phyloP scores from a whole-genome alignment of 768 basidiomycete species.

The Hypholoma sublateritium region DNA sequence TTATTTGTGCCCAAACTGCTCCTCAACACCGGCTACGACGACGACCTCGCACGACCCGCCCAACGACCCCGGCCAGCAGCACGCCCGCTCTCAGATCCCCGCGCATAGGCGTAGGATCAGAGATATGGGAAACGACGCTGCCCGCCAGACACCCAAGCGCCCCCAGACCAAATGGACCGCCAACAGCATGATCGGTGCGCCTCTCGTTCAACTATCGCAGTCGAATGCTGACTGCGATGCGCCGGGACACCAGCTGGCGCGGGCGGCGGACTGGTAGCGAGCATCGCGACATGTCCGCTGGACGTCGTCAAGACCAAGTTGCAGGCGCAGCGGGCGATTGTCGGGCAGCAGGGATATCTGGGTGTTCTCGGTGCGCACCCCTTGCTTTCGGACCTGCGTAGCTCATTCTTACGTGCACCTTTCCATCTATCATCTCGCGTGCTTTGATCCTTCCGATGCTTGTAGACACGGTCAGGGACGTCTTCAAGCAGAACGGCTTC shows the following conservation, averaged over 20 bases:
- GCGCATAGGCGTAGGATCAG: constrained; percentile 59
- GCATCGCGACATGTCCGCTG: constrained; percentile 92
- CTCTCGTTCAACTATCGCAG: not conserved
- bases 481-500: constrained; percentile 67
- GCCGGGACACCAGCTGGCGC: constrained; percentile 69
- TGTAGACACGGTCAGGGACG: constrained; percentile 40
- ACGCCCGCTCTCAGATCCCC: constrained; percentile 34
- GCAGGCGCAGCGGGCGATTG: constrained; percentile 84
- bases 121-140: constrained; percentile 57
- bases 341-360: constrained; percentile 71
- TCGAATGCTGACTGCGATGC: not conserved
- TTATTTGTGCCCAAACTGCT: not conserved
- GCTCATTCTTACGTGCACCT: not conserved
- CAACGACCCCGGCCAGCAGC: constrained; percentile 21
- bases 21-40: not conserved
- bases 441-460: constrained; percentile 10
- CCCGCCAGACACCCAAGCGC: constrained; percentile 15
- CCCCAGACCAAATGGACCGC: constrained; percentile 60
- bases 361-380: constrained; percentile 66
- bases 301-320: constrained; percentile 98
- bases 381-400: not conserved
- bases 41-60: constrained; percentile 7
- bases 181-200: constrained; percentile 81
- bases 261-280: constrained; percentile 90
- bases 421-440: not conserved